These are phyloP conservation scores for Dioscorea zingiberensis DNA, from an alignment of 106 monocot genomes.

Conservation along the genomic window DNA sequence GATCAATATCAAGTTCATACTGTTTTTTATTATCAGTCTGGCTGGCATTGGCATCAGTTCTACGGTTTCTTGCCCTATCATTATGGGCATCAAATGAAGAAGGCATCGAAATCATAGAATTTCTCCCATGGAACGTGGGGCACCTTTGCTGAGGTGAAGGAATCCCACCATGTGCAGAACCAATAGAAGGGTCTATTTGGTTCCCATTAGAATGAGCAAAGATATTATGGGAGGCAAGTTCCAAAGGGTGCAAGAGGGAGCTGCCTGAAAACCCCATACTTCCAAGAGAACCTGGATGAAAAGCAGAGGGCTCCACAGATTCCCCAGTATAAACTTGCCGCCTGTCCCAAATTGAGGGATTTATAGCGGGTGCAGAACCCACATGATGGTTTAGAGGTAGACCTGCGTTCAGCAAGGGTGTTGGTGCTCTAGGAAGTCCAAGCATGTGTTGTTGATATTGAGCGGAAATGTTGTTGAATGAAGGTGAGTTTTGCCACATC, in stretches of 20 bases:
- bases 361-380: conserved; percentile 42
- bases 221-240: conserved; percentile 20
- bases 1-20: conserved; percentile 68
- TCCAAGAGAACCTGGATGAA: conserved; percentile 33
- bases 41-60: conserved; percentile 38
- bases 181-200: conserved; percentile 23
- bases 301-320: conserved; percentile 7
- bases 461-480: conserved; percentile 37
- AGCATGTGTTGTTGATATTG: conserved; percentile 25
- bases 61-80: conserved; percentile 50
- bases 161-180: conserved; percentile 23
- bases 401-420: conserved; percentile 23
- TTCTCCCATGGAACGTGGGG: conserved; percentile 31
- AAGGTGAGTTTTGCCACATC: conserved; percentile 53
- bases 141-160: conserved; percentile 25
- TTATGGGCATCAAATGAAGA: conserved; percentile 32
- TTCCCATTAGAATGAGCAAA: conserved; percentile 26
- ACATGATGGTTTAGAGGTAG: conserved; percentile 27
- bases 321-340: conserved; percentile 19
- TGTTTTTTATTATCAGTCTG: conserved; percentile 56
- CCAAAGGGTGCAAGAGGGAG: conserved; percentile 13
- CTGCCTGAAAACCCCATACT: conserved; percentile 23
- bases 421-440: conserved; percentile 27
- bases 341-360: conserved; percentile 34
- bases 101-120: conserved; percentile 28